Evolutionary conservation across 2,329 filamentous ascomycete species (phyloP).

Genomic region (Penicillium sp.): DNA sequence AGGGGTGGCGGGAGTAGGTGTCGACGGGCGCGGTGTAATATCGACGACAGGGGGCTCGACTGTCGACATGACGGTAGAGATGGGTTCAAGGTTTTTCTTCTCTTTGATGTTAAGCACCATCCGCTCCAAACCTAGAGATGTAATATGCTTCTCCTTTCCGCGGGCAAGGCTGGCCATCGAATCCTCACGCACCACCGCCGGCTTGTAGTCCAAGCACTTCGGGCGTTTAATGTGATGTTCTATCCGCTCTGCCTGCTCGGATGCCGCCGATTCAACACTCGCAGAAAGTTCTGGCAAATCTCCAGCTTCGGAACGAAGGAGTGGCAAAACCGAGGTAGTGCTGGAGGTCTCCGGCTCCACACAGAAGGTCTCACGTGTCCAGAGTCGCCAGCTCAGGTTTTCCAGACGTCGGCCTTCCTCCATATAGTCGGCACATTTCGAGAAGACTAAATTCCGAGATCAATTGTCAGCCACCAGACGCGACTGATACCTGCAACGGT

Average conservation of each 20-base stretch:
- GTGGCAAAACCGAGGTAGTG: constrained; percentile 44
- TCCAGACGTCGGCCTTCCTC: constrained; percentile 86
- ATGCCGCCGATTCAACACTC: constrained; percentile 63
- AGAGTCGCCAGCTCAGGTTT: constrained; percentile 90
- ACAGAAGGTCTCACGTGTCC: constrained; percentile 88
- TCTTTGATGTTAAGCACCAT: constrained; percentile 89
- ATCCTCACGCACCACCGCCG: constrained; percentile 43
- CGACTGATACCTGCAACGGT: no score
- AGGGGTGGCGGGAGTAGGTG: constrained; percentile 35
- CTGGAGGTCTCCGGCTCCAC: constrained; percentile 54
- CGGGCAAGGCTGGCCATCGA: constrained; percentile 57
- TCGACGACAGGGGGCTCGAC: constrained; percentile 35
- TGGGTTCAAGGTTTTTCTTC: constrained; percentile 59
- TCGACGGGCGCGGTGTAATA: constrained; percentile 38
- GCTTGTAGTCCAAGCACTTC: constrained; percentile 58
- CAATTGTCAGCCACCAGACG: no score
- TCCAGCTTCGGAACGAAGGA: constrained; percentile 37
- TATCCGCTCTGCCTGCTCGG: constrained; percentile 51
- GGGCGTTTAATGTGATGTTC: constrained; percentile 51
- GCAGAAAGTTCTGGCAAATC: constrained; percentile 65
- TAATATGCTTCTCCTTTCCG: constrained; percentile 75
- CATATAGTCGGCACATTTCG: constrained; percentile 84
- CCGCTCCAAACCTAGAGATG: constrained; percentile 83
- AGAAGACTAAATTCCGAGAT: constrained; percentile 66
- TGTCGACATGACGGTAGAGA: constrained; percentile 37